Conservation (phyloP, 768 basidiomycete species). For the Symmetrospora coprosmae region DNA sequence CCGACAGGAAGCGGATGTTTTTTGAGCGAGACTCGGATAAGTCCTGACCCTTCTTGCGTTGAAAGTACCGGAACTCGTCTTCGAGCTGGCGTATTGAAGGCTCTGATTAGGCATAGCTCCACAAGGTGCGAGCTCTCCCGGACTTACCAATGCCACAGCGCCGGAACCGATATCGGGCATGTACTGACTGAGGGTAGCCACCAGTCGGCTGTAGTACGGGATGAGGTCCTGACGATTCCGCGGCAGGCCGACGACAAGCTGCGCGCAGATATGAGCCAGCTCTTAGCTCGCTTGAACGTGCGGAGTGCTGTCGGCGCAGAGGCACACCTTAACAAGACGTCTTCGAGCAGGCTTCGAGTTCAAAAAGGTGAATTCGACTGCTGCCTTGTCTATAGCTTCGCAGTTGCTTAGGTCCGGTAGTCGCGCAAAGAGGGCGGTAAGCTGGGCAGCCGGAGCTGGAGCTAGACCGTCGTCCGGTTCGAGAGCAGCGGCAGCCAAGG, state of each 20-base stretch:
- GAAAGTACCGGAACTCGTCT: constrained; percentile 89
- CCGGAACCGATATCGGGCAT: constrained; percentile 87
- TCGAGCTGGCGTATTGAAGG: constrained; percentile 53
- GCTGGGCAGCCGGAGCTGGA: constrained; percentile 73
- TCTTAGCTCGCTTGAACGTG: neutral
- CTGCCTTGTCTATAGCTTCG: constrained; percentile 75
- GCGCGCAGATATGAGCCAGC: neutral
- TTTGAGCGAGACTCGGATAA: constrained; percentile 70
- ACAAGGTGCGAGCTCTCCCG: neutral
- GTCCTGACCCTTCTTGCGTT: constrained; percentile 85
- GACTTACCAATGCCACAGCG: constrained; percentile 59
- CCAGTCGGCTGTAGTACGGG: constrained; percentile 79
- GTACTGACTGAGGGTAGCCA: constrained; percentile 74
- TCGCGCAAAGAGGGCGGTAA: constrained; percentile 76
- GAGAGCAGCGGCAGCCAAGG: neutral
- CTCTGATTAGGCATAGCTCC: neutral
- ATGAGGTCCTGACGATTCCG: constrained; percentile 78
- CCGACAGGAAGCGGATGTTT: constrained; percentile 79
- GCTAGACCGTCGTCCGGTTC: constrained; percentile 43
- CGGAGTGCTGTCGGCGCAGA: constrained; percentile 8
- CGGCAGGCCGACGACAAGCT: constrained; percentile 71
- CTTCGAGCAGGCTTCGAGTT: constrained; percentile 95
- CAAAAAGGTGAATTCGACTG: constrained; percentile 86
- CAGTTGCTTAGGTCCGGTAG: constrained; percentile 90
- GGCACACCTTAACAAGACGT: constrained; percentile 61